A percentile compares a stretch with the other conserved stretches of the same genome.
These are phyloP conservation scores for Myochromella boudieri DNA, from an alignment of 768 basidiomycete genomes.

Conservation along the genomic window DNA sequence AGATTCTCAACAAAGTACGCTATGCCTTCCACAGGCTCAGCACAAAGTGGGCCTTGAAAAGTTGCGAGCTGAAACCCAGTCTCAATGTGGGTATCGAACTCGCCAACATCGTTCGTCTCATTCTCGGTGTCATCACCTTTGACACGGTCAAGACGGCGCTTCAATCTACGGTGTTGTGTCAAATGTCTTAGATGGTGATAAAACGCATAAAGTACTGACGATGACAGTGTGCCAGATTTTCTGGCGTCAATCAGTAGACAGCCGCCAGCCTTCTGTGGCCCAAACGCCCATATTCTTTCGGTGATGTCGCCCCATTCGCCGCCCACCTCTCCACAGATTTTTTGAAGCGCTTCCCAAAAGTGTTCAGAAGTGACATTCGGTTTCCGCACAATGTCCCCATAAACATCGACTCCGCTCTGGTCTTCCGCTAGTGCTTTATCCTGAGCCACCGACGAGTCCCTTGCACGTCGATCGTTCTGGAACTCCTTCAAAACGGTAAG, in stretches of 20 bases:
- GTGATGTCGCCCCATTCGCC: slow-evolving; percentile 81
- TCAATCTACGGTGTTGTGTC: slow-evolving; percentile 41
- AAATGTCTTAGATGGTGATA: slow-evolving; percentile 7
- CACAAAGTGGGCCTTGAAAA: slow-evolving; percentile 92
- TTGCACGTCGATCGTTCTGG: slow-evolving; percentile 42
- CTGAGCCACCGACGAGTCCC: slow-evolving; percentile 22
- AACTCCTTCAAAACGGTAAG: slow-evolving; percentile 60
- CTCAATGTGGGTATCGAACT: slow-evolving; percentile 85
- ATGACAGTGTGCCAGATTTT: slow-evolving; percentile 42
- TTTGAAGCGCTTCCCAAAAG: slow-evolving; percentile 75
- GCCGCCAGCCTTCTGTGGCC: slow-evolving; percentile 82
- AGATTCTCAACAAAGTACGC: slow-evolving; percentile 87
- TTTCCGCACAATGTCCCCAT: slow-evolving; percentile 59
- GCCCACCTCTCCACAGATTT: slow-evolving; percentile 66
- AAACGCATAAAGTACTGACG: slow-evolving; percentile 43
- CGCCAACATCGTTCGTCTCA: slow-evolving; percentile 36
- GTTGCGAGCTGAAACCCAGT: slow-evolving; percentile 94
- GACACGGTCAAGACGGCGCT: slow-evolving; percentile 44
- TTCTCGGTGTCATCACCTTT: slow-evolving; percentile 26
- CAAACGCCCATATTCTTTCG: slow-evolving; percentile 87
- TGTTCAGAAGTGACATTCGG: slow-evolving; percentile 69
- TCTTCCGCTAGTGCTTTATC: slow-evolving; percentile 38
- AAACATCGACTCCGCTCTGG: slow-evolving; percentile 40
- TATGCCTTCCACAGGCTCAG: slow-evolving; percentile 92
- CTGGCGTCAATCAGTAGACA: slow-evolving; percentile 84